These are phyloP conservation scores for Rosa chinensis DNA, from an alignment of 306 rosid species.

Conservation along the genomic window DNA sequence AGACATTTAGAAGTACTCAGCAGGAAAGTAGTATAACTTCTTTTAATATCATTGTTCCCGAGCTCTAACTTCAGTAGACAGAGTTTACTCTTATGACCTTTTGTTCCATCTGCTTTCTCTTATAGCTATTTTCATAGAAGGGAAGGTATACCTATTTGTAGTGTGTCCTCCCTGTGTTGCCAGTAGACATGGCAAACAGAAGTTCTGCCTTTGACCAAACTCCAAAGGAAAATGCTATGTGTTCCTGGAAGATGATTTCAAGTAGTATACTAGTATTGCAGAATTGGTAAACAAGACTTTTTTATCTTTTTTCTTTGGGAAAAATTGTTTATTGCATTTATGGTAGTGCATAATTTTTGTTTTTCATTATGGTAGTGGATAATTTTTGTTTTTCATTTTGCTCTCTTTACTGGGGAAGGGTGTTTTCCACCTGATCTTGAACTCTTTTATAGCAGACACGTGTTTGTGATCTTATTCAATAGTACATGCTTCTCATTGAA, in stretches of 20 bases:
- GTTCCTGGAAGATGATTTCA: background rate
- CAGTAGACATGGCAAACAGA: background rate
- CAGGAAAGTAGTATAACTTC: background rate
- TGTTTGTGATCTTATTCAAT: background rate
- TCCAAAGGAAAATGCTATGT: background rate
- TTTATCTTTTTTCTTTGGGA: background rate
- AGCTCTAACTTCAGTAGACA: background rate
- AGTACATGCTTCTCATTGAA: background rate
- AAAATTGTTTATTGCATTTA: background rate
- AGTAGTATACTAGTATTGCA: constrained; percentile 6
- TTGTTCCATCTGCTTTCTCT: background rate
- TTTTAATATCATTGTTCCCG: background rate
- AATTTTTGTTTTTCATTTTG: background rate
- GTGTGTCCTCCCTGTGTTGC: background rate
- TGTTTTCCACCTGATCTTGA: background rate
- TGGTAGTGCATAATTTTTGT: background rate
- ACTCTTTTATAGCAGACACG: background rate
- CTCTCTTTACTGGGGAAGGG: background rate
- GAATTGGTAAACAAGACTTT: background rate
- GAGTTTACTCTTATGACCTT: background rate
- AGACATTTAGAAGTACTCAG: background rate
- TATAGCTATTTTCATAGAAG: background rate
- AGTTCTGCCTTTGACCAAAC: background rate
- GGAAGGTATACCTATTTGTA: background rate
- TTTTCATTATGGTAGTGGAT: background rate